Base-by-base conservation (phyloP, 345 rosid species). In the Nasturtium officinale region DNA sequence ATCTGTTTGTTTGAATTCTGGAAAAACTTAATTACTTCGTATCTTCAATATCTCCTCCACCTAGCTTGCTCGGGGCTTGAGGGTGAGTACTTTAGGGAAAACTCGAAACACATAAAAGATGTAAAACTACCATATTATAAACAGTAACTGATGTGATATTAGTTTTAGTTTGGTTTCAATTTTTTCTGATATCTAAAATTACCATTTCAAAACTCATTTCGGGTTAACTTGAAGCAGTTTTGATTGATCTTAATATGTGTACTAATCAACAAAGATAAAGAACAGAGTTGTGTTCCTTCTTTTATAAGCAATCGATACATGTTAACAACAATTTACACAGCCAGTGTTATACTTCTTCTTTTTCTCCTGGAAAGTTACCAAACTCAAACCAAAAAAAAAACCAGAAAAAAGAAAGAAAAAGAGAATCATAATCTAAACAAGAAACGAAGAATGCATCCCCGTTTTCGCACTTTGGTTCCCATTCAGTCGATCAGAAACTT, bases 401-500 rank as follows among this genome's bases (percentile, higher is more conserved):
- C 0, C 15, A 30, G 26, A 25, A 25, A 25, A 1, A 23, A 23
- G 2, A 23, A 29, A 29, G 32, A 29, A 23, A 71, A 25, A 29
- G 26, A 54, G 10, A 71, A 11, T 17, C 56, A 65, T 20, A 43
- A 23, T 13, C 79, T 75, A 68, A 53, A 61, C 64, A 75, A 67
- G 74, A 61, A 61, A 68, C 30, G 79, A 61, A 53, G 74, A 68
- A 68, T 38, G 64, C 79, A 68, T 28, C 42, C 74, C 68, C 9
- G 79, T 33, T 70, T 69, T 76, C 11, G 43, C 75, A 47, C 75
- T 76, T 11, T 76, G 79, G 59, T 76, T 76, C 18, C 75, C 59
- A 35, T 38, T 76, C 33, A 76, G 9, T 18, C 65, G 43, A 12
- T 69, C 70, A 61, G 79, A 69, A 61, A 20, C 58, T 60, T 18